Percentiles rank a stretch among this genome's conserved stretches.
Evolutionary conservation across 768 basidiomycete species (phyloP).

Genomic region (Boletales sp.): DNA sequence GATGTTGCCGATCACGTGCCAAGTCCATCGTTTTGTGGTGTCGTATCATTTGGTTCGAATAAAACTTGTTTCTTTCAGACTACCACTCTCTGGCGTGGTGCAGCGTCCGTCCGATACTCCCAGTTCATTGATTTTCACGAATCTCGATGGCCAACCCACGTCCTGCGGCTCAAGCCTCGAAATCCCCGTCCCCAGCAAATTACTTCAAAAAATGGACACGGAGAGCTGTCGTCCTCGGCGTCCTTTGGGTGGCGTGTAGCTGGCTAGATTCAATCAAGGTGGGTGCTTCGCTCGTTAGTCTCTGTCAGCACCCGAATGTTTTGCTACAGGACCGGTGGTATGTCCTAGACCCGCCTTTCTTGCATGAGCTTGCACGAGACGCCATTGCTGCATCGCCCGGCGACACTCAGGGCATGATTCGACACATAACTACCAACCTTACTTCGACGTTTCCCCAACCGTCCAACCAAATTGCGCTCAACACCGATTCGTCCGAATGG

Average conservation of each 20-base stretch:
- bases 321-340: conserved; percentile 74
- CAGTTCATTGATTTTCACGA: not conserved
- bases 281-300: conserved; percentile 3
- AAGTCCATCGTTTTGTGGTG: too few relatives aligned
- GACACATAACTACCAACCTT: conserved; percentile 80
- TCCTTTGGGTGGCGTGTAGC: conserved; percentile 36
- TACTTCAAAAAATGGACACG: conserved; percentile 32
- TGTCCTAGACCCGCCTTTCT: conserved; percentile 66
- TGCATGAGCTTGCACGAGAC: conserved; percentile 71
- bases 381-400: conserved; percentile 66
- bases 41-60: not conserved
- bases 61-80: too few relatives aligned
- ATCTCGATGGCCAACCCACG: conserved; percentile 16
- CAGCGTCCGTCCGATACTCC: not conserved
- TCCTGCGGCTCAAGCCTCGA: not conserved
- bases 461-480: conserved; percentile 50
- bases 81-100: not conserved
- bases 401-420: conserved; percentile 70
- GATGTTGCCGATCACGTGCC: not conserved
- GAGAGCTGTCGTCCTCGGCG: conserved; percentile 23
- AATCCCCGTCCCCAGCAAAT: not conserved
- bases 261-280: conserved; percentile 69
- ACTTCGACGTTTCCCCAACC: conserved; percentile 62
- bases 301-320: not conserved
- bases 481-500: conserved; percentile 73